Percentiles rank a stretch among this genome's conserved stretches.
phyloP scores from a whole-genome alignment of 2,329 filamentous ascomycete species.

The Zarea fungicola region DNA sequence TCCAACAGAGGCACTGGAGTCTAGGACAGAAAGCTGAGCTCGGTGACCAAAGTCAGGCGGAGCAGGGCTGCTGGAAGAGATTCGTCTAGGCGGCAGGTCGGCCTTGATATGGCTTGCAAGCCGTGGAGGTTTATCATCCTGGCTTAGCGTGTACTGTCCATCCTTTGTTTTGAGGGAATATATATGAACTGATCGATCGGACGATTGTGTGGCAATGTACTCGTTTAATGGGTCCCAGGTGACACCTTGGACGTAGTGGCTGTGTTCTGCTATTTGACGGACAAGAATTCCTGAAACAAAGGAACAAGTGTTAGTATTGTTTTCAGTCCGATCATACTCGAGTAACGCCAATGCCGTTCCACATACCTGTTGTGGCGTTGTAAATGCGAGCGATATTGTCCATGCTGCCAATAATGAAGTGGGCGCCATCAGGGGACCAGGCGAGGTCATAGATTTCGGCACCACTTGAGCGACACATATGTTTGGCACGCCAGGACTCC shows the following conservation, averaged over 20 bases:
- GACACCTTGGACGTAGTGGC: constrained; percentile 96
- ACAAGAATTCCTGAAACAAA: constrained; percentile 59
- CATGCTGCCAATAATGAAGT: constrained; percentile 99
- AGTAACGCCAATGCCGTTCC: neutral
- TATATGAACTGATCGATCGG: constrained; percentile 94
- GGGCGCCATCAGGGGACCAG: constrained; percentile 94
- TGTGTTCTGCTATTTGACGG: constrained; percentile 93
- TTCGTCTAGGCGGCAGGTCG: constrained; percentile 84
- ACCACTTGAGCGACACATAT: constrained; percentile 93
- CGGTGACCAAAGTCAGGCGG: constrained; percentile 74
- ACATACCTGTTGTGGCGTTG: constrained; percentile 80
- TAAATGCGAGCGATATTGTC: constrained; percentile 97
- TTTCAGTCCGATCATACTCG: neutral
- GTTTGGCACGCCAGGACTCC: constrained; percentile 93
- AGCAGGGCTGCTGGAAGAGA: constrained; percentile 87
- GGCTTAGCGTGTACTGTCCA: constrained; percentile 77
- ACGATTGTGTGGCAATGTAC: constrained; percentile 96
- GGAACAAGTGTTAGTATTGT: neutral
- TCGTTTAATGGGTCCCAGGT: constrained; percentile 98
- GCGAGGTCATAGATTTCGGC: constrained; percentile 97
- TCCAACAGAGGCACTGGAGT: constrained; percentile 54
- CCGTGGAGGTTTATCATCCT: constrained; percentile 66
- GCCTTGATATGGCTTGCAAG: constrained; percentile 74
- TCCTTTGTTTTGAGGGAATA: constrained; percentile 96
- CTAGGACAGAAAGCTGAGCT: constrained; percentile 53